Conservation (phyloP, 305 asterid species). For the Ilex paraguariensis region DNA sequence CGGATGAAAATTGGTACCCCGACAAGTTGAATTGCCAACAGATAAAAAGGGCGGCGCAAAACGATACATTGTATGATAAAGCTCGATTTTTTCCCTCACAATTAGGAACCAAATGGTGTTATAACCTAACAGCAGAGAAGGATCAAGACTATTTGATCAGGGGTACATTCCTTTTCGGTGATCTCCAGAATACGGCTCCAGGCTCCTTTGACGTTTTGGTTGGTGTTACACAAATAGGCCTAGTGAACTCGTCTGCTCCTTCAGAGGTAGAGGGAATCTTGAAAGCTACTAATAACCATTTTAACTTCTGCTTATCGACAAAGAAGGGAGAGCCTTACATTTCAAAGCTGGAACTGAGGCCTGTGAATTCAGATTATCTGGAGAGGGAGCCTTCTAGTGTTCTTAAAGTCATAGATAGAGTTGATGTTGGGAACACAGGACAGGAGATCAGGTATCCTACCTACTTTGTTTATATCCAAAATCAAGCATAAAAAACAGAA, state of each 20-base stretch:
- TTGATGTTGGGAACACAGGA: slow-evolving; percentile 33
- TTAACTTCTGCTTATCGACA: slow-evolving; percentile 43
- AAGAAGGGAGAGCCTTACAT: slow-evolving; percentile 38
- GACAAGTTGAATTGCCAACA: slow-evolving; percentile 34
- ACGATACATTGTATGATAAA: slow-evolving; percentile 18
- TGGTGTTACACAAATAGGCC: slow-evolving; percentile 39
- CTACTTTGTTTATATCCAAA: background rate
- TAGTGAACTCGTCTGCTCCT: slow-evolving; percentile 21
- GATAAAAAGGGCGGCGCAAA: slow-evolving; percentile 22
- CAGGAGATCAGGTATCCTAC: slow-evolving; percentile 38
- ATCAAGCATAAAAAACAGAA: background rate
- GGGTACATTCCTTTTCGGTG: slow-evolving; percentile 40
- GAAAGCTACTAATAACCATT: slow-evolving; percentile 34
- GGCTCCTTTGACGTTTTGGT: slow-evolving; percentile 31
- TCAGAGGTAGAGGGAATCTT: slow-evolving; percentile 37
- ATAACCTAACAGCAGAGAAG: slow-evolving; percentile 34
- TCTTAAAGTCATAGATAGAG: slow-evolving; percentile 48
- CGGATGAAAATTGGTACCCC: slow-evolving; percentile 45
- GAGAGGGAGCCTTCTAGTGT: slow-evolving; percentile 21
- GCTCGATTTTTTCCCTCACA: slow-evolving; percentile 34
- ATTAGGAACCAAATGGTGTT: slow-evolving; percentile 46
- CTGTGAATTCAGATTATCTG: slow-evolving; percentile 32
- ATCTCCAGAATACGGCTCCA: slow-evolving; percentile 22
- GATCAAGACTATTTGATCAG: slow-evolving; percentile 39
- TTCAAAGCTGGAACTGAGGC: slow-evolving; percentile 47